Evolutionary conservation across 805 yeast genomes (phyloP).

Genomic region (Huiozyma naganishii): DNA sequence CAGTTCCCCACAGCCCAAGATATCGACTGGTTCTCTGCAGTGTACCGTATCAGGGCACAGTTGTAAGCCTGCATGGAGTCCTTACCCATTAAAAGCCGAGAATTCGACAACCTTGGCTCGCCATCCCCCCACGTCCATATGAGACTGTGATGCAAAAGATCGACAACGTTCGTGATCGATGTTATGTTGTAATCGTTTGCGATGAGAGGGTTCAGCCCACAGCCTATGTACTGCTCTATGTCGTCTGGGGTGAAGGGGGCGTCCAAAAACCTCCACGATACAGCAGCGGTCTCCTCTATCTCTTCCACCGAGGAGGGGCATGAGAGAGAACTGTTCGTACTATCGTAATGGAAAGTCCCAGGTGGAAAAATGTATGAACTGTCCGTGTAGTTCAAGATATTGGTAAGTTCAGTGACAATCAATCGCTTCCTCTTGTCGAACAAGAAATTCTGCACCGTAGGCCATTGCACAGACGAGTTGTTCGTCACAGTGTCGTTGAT

Average conservation of each 20-base stretch:
- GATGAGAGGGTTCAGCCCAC: constrained; percentile 64
- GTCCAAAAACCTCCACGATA: constrained; percentile 31
- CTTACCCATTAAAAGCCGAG: constrained; percentile 10
- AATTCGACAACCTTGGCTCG: constrained; percentile 35
- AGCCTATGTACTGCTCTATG: constrained; percentile 31
- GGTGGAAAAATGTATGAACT: constrained; percentile 22
- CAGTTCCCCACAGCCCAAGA: constrained; percentile 70
- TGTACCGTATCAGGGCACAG: constrained; percentile 33
- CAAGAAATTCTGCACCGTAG: constrained; percentile 28
- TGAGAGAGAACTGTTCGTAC: constrained; percentile 11
- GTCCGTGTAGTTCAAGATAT: constrained; percentile 11
- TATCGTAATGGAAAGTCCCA: constrained; percentile 13
- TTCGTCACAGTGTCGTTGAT: not conserved
- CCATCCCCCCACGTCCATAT: constrained; percentile 69
- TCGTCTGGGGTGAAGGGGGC: constrained; percentile 35
- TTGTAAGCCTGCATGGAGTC: constrained; percentile 28
- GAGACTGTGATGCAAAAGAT: constrained; percentile 26
- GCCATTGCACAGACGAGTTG: constrained; percentile 15
- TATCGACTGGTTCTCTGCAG: constrained; percentile 9
- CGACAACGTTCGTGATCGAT: constrained; percentile 22
- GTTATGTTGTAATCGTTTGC: constrained; percentile 24
- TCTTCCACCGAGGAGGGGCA: constrained; percentile 13
- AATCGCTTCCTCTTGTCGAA: constrained; percentile 28
- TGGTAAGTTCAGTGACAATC: constrained; percentile 28
- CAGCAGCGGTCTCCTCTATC: constrained; percentile 7